Conservation (phyloP, 306 rosid genomes). For the Arachis hypogaea region DNA sequence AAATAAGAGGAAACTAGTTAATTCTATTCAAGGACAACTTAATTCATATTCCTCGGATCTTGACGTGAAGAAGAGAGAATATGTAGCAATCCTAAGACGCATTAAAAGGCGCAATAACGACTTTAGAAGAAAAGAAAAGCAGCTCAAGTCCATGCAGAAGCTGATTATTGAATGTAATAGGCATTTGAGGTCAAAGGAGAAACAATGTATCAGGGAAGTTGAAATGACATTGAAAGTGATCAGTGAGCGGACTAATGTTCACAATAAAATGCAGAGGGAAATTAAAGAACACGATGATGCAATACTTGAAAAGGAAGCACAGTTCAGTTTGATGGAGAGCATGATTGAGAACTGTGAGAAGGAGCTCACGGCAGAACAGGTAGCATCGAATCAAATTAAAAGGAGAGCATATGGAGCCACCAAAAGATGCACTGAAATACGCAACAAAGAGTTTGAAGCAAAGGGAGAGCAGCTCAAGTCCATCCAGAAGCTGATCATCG, state of each 20-base stretch:
- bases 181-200: not conserved
- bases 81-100: slow-evolving; percentile 32
- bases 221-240: not conserved
- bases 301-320: slow-evolving; percentile 26
- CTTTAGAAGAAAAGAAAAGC: slow-evolving; percentile 34
- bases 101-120: slow-evolving; percentile 11
- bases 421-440: slow-evolving; percentile 10
- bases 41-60: slow-evolving; percentile 19
- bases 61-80: slow-evolving; percentile 38
- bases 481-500: slow-evolving; percentile 23
- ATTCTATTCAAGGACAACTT: slow-evolving; percentile 22
- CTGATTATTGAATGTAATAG: slow-evolving; percentile 26
- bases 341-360: slow-evolving; percentile 8
- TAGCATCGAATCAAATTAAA: not conserved
- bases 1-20: slow-evolving; percentile 41
- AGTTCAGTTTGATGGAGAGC: not conserved
- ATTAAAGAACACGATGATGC: slow-evolving; percentile 21
- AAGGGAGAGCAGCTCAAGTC: slow-evolving; percentile 37
- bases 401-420: too few species aligned
- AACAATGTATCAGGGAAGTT: slow-evolving; percentile 16
- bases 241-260: not conserved
- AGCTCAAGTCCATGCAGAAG: slow-evolving; percentile 32
- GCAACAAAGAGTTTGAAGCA: slow-evolving; percentile 28
- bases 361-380: slow-evolving; percentile 15
- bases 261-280: slow-evolving; percentile 11